Conservation (phyloP, 768 basidiomycete genomes). For the Russula sp. region DNA sequence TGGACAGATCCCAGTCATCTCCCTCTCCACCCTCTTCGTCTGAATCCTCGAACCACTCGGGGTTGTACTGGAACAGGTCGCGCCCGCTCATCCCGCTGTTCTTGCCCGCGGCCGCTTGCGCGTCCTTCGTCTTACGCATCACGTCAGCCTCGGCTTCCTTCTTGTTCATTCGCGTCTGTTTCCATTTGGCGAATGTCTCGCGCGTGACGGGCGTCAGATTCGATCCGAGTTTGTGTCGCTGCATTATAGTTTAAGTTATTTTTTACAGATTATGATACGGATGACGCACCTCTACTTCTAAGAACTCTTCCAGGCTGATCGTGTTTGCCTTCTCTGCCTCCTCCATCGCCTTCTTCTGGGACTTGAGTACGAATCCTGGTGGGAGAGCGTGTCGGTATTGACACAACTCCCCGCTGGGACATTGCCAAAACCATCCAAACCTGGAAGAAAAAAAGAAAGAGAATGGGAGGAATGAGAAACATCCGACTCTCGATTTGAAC, state of each 20-base stretch:
- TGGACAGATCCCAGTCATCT: conserved; percentile 49
- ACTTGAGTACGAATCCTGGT: conserved; percentile 93
- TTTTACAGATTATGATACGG: neutral
- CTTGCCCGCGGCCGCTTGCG: conserved; percentile 84
- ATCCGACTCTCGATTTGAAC: neutral
- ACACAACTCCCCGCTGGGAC: conserved; percentile 84
- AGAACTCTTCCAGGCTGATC: conserved; percentile 94
- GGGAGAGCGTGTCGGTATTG: conserved; percentile 95
- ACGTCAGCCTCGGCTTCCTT: conserved; percentile 88
- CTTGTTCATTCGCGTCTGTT: conserved; percentile 92
- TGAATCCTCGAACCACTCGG: conserved; percentile 88
- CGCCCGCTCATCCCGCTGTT: conserved; percentile 90
- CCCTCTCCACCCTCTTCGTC: conserved; percentile 53
- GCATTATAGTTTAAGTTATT: neutral
- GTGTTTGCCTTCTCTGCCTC: conserved; percentile 85
- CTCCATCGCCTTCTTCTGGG: conserved; percentile 86
- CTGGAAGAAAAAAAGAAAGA: conserved; percentile 34
- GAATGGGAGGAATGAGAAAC: neutral
- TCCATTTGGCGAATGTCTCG: conserved; percentile 92
- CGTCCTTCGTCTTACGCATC: conserved; percentile 74
- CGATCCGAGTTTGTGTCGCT: conserved; percentile 92
- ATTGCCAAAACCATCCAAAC: conserved; percentile 97
- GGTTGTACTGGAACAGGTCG: conserved; percentile 97
- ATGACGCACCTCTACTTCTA: conserved; percentile 85
- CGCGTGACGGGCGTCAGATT: conserved; percentile 91